Evolutionary conservation across 805 yeast genomes (phyloP).

Genomic region (Myxozyma neglecta): DNA sequence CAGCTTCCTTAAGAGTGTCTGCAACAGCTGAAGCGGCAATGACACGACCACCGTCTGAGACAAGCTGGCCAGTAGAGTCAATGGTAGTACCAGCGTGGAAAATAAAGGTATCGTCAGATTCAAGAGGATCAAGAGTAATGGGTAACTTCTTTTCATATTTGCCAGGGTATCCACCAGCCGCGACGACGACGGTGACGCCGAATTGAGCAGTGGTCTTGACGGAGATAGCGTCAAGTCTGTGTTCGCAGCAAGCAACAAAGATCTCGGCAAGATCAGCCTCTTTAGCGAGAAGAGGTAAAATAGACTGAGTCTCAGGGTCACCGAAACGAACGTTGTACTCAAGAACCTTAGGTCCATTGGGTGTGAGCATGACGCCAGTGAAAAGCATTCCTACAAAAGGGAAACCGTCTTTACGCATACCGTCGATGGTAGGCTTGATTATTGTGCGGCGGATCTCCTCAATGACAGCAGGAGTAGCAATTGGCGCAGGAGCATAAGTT

Average conservation of each 20-base stretch:
- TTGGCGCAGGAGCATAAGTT: constrained; percentile 97
- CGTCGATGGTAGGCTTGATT: constrained; percentile 87
- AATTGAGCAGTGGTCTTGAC: constrained; percentile 54
- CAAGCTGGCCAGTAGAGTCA: constrained; percentile 55
- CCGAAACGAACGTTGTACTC: constrained; percentile 98
- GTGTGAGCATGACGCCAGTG: constrained; percentile 90
- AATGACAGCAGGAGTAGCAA: constrained; percentile 76
- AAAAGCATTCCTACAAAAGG: constrained; percentile 96
- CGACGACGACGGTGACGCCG: constrained; percentile 90
- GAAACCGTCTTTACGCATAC: constrained; percentile 91
- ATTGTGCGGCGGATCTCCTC: constrained; percentile 69
- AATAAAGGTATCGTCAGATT: constrained; percentile 58
- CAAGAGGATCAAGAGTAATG: constrained; percentile 55
- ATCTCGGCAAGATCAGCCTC: constrained; percentile 92
- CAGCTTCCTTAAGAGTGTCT: constrained; percentile 71
- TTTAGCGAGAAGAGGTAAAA: constrained; percentile 76
- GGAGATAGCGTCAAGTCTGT: constrained; percentile 81
- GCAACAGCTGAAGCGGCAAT: constrained; percentile 92
- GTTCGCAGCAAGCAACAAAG: constrained; percentile 91
- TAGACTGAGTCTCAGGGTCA: constrained; percentile 98
- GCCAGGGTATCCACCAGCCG: constrained; percentile 98
- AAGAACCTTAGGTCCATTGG: constrained; percentile 87
- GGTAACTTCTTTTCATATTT: constrained; percentile 80
- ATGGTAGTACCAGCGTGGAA: constrained; percentile 93
- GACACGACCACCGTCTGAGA: constrained; percentile 95